Conservation (phyloP, 2,329 filamentous ascomycete species). For the Cercospora janseana region DNA sequence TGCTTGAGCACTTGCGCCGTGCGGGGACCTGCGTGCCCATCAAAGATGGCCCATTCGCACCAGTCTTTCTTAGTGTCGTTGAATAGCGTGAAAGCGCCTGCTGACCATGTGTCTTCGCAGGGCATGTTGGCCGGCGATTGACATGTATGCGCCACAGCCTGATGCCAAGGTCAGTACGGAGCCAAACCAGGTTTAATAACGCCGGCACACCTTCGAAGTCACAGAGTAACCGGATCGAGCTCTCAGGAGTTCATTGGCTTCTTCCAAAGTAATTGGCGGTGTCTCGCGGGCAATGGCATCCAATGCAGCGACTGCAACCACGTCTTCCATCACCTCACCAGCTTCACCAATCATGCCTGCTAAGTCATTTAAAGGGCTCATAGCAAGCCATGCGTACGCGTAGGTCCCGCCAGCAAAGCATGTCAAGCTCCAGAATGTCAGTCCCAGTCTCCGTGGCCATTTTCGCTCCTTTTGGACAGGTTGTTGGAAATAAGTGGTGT, state of each 20-base stretch:
- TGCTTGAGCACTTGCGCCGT: conserved; percentile 33
- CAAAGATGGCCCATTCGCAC: conserved; percentile 43
- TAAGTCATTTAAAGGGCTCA: conserved; percentile 11
- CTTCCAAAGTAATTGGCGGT: conserved; percentile 26
- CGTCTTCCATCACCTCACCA: conserved; percentile 19
- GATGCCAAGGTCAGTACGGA: neutral
- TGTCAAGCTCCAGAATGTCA: conserved; percentile 25
- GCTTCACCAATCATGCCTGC: conserved; percentile 14
- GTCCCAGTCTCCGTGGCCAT: conserved; percentile 24
- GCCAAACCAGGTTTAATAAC: neutral
- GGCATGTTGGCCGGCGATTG: conserved; percentile 34
- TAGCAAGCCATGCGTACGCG: conserved; percentile 18
- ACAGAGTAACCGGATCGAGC: conserved; percentile 27
- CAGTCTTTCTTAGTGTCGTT: conserved; percentile 29
- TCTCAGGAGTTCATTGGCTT: conserved; percentile 27
- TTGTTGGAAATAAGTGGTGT: conserved; percentile 36
- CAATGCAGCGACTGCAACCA: conserved; percentile 24
- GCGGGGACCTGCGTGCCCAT: conserved; percentile 41
- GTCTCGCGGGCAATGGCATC: conserved; percentile 23
- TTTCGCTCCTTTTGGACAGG: conserved; percentile 28
- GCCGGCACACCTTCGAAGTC: conserved; percentile 18
- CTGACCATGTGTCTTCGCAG: conserved; percentile 32
- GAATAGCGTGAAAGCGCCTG: conserved; percentile 25
- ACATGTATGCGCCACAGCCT: conserved; percentile 29
- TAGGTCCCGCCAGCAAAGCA: conserved; percentile 28